Conservation (phyloP, 1,139 yeast genomes). For the Scheffersomyces parashehatae region DNA sequence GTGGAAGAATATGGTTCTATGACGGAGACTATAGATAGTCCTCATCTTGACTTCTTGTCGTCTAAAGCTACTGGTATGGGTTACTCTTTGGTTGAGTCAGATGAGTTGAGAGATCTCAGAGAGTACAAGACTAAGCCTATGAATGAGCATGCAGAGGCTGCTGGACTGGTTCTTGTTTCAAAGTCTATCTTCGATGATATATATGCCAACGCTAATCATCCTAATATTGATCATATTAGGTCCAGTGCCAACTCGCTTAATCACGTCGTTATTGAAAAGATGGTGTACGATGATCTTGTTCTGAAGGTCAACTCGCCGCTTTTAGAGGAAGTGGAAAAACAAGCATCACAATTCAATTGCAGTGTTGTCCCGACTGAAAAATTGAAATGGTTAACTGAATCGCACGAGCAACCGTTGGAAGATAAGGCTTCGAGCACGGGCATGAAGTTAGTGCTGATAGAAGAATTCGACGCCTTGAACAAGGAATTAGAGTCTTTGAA, state of each 20-base stretch:
- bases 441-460: slow-evolving; percentile 12
- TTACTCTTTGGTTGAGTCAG: slow-evolving; percentile 19
- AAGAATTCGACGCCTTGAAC: slow-evolving; percentile 11
- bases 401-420: slow-evolving; percentile 19
- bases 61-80: slow-evolving; percentile 17
- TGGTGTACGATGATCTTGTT: slow-evolving; percentile 10
- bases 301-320: background rate
- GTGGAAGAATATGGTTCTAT: slow-evolving; percentile 10
- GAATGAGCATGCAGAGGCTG: slow-evolving; percentile 5
- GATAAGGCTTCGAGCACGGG: slow-evolving; percentile 17
- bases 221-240: slow-evolving; percentile 22
- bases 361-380: slow-evolving; percentile 15
- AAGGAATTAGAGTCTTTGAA: slow-evolving; percentile 10
- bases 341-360: background rate
- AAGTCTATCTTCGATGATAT: slow-evolving; percentile 16
- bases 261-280: slow-evolving; percentile 18
- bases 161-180: slow-evolving; percentile 11
- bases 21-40: slow-evolving; percentile 9
- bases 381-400: slow-evolving; percentile 6
- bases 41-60: slow-evolving; percentile 16
- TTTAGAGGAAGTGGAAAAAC: background rate
- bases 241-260: slow-evolving; percentile 13
- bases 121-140: slow-evolving; percentile 5
- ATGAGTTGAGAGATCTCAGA: slow-evolving; percentile 18
- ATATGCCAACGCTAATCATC: slow-evolving; percentile 14